phyloP scores from a whole-genome alignment of 2,329 filamentous ascomycete genomes.

The Gnomoniopsis sp. region DNA sequence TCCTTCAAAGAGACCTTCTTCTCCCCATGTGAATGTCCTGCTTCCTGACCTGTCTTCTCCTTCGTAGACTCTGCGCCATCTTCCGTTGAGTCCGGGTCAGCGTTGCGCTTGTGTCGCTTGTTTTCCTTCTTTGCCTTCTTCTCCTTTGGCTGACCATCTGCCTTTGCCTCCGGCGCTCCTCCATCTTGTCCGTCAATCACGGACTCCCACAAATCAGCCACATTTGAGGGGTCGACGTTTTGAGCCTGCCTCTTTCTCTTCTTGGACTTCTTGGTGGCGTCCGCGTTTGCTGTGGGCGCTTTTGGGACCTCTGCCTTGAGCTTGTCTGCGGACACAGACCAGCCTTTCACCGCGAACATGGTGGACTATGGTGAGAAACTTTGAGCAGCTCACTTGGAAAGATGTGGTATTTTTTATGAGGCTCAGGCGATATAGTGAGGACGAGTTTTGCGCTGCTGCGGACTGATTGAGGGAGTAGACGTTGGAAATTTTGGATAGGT shows the following conservation, averaged over 20 bases:
- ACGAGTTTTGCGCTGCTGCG: no score
- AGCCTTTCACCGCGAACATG: conserved; percentile 94
- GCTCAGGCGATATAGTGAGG: no score
- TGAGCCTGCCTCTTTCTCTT: conserved; percentile 53
- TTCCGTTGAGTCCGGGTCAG: conserved; percentile 5
- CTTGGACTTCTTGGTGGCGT: conserved; percentile 46
- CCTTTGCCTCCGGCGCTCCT: conserved; percentile 25
- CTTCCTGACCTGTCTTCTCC: conserved; percentile 17
- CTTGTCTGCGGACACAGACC: conserved; percentile 72
- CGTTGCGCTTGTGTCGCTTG: conserved; percentile 24
- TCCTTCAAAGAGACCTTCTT: background rate
- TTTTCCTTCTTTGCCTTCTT: conserved; percentile 25
- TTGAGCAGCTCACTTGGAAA: background rate
- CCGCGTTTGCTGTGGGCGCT: conserved; percentile 28
- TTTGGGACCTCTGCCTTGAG: conserved; percentile 65
- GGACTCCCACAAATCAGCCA: conserved; percentile 74
- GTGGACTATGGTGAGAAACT: conserved; percentile 6
- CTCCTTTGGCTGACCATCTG: conserved; percentile 21
- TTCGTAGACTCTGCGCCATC: conserved; percentile 23
- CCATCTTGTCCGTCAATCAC: conserved; percentile 68
- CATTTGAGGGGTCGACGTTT: conserved; percentile 64
- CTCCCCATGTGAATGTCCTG: conserved; percentile 5
- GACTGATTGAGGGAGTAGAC: no score
- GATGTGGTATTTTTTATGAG: background rate
- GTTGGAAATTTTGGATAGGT: no score